A percentile compares a stretch with the other conserved stretches of the same genome.
Conservation (phyloP, 176 grass and related monocot species). For the Areca catechu region DNA sequence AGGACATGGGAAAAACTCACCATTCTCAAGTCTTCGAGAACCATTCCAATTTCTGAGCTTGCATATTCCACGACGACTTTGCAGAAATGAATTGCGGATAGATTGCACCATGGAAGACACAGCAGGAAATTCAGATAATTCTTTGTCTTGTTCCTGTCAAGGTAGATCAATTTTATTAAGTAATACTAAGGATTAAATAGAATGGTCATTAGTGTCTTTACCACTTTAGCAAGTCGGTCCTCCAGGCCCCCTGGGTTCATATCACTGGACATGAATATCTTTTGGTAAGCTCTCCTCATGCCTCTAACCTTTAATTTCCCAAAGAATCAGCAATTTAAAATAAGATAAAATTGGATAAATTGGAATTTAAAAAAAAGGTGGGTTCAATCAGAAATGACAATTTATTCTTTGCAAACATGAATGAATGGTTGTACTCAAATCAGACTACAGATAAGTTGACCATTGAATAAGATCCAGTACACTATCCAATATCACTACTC, state of each 20-base stretch:
- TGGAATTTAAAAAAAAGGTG: no score
- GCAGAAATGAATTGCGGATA: slow-evolving; percentile 66
- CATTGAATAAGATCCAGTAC: no score
- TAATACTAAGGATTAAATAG: slow-evolving; percentile 4
- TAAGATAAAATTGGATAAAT: no score
- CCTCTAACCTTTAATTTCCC: slow-evolving; percentile 40
- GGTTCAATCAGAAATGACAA: no score
- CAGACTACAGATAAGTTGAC: no score
- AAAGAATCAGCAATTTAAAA: background rate
- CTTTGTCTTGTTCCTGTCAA: slow-evolving; percentile 39
- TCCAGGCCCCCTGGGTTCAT: slow-evolving; percentile 40
- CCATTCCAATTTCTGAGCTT: slow-evolving; percentile 68
- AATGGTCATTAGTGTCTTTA: slow-evolving; percentile 20
- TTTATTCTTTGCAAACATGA: no score
- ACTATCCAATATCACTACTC: no score
- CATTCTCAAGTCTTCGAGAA: slow-evolving; percentile 12
- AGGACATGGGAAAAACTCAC: background rate
- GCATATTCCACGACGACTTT: slow-evolving; percentile 82
- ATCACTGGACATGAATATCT: slow-evolving; percentile 67
- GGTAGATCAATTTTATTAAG: slow-evolving; percentile 10
- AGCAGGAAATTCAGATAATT: slow-evolving; percentile 32
- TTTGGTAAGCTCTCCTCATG: slow-evolving; percentile 70
- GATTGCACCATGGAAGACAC: slow-evolving; percentile 68
- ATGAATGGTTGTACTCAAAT: no score
- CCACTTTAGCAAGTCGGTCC: slow-evolving; percentile 64